Percentiles rank a stretch among this genome's conserved stretches.
Conservation (phyloP, 192 early-diverging fungal species). For the Backusella parvicylindrica region DNA sequence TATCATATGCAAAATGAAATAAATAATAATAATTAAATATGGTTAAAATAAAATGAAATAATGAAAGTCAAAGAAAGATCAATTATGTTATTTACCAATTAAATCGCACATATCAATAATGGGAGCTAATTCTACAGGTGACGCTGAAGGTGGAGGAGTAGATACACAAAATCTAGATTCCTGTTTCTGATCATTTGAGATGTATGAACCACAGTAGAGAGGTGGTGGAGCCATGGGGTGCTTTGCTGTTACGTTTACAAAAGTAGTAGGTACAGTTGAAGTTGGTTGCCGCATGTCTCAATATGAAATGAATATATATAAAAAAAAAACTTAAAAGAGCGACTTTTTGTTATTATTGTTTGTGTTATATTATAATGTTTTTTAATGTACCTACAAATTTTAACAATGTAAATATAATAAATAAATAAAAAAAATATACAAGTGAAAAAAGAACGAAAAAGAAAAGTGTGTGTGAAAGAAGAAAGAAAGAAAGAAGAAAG, state of each 20-base stretch:
- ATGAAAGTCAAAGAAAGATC: neutral
- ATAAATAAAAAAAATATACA: neutral
- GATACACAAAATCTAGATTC: neutral
- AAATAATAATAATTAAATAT: neutral
- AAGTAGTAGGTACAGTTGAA: neutral
- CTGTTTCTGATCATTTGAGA: neutral
- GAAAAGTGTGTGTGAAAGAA: neutral
- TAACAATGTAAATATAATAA: neutral
- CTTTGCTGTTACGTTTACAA: neutral
- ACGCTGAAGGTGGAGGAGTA: conserved; percentile 7
- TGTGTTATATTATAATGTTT: neutral
- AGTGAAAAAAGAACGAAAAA: neutral
- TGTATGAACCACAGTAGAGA: neutral
- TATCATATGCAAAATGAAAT: neutral
- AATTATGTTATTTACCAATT: neutral
- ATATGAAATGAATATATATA: neutral
- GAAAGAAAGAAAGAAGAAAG: neutral
- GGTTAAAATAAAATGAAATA: neutral
- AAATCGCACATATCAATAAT: conserved; percentile 10
- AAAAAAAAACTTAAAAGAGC: neutral
- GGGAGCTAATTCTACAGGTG: conserved; percentile 10
- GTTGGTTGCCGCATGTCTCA: conserved; percentile 8
- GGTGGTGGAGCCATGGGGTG: neutral
- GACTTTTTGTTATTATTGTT: neutral
- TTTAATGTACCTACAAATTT: conserved; percentile 3